Evolutionary conservation across 441 rosid genomes (phyloP).

Genomic region (Croton setiger): DNA sequence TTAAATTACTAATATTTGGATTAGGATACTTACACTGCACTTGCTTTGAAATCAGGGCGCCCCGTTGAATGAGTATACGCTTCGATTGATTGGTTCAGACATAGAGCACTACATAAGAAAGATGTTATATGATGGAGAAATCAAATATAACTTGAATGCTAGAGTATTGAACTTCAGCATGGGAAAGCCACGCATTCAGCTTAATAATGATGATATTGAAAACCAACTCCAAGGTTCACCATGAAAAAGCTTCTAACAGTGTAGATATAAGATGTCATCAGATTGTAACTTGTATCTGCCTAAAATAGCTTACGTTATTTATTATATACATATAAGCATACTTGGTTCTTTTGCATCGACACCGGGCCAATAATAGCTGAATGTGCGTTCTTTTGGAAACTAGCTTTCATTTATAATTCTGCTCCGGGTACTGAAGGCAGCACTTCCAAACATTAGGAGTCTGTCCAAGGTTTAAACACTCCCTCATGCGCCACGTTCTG

Average conservation of each 20-base stretch:
- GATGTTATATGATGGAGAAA: constrained; percentile 79
- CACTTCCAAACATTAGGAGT: constrained; percentile 30
- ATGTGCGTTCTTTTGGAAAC: not conserved
- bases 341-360: not conserved
- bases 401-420: not conserved
- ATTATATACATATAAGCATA: not conserved
- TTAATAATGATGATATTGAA: constrained; percentile 37
- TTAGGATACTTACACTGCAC: too few relatives aligned
- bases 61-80: constrained; percentile 86
- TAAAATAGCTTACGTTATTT: not conserved
- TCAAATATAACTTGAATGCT: constrained; percentile 86
- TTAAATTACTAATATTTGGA: too few relatives aligned
- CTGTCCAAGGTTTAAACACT: constrained; percentile 51
- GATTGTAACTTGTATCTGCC: not conserved
- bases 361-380: not conserved
- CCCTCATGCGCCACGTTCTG: constrained; percentile 40
- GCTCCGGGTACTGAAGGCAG: not conserved
- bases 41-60: constrained; percentile 62
- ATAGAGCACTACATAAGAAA: constrained; percentile 89
- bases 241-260: constrained; percentile 11
- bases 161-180: constrained; percentile 85
- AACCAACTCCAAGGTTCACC: constrained; percentile 37
- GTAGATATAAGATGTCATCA: not conserved
- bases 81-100: constrained; percentile 85
- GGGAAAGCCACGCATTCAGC: constrained; percentile 76